Evolutionary conservation across 768 basidiomycete species (phyloP), one percentile per base, ranked within the genome.

Genomic region (Leucocoprinus birnbaumii): DNA sequence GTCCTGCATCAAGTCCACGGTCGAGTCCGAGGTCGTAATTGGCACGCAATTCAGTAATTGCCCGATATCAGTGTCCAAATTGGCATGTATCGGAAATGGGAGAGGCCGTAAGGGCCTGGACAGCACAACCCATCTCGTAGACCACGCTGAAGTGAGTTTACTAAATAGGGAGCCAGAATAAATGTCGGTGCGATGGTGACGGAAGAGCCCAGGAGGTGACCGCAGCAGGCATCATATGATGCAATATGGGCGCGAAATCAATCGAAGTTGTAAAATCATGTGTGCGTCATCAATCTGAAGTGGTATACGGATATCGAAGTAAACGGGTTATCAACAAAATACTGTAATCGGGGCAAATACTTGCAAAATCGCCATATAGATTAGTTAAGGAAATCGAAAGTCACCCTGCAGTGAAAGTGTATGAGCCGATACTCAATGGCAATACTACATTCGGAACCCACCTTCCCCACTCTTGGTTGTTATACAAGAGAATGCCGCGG

Each of bases 391-490:
- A 75, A 79, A 66, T 80, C 78, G 62, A 79, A 79, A 14, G 72
- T 78, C 50, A 78, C 76, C 68, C 78, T 78, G 55, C 34, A 44
- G 57, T 58, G 41, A 24, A 43, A 49, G 13, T 49, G 37, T 8
- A 16, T 55, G 41, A 21, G 21, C 41, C 35, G 41, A 41, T 19
- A 47, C 22, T 49, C 54, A 42, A 48, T 45, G 3, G 56, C 43
- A 5, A 6, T 48, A 34, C 16, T 21, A 14, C 26, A 22, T 16
- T 42, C 48, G 19, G 47, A 52, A 80, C 86, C 44, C 74, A 87
- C 65, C 87, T 82, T 63, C 89, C 89, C 86, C 89, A 91, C 68
- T 92, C 91, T 58, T 85, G 80, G 11, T 83, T 83, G 51, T 88
- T 82, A 63, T 85, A 86, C 44, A 91, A 68, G 56, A 92, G 66